Base-by-base conservation (phyloP, 768 basidiomycete genomes). In the Tephrocybe rancida region DNA sequence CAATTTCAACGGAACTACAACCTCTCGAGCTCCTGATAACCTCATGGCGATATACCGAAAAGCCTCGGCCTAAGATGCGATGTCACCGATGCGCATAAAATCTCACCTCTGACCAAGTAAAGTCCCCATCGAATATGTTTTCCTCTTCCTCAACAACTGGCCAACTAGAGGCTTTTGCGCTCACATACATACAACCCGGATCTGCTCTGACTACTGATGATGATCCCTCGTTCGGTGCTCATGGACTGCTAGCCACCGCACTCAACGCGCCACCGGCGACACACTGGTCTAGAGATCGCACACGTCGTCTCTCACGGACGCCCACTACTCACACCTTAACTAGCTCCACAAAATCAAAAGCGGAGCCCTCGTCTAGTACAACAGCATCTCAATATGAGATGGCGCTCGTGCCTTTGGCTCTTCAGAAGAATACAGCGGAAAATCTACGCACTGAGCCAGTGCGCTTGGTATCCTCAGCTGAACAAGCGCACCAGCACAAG, bases 241-340 rank as follows among this genome's bases (percentile, higher is more conserved):
- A 54, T 44, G 55, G 35, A 26, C 16, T 42, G 8, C 30, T 21
- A 18, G n/a, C 16, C 16, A 42, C 45, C 24, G 30, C 8, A 21
- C 39, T 57, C 13, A 37, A 60, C 32, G 6, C 48, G 6, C 16
- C 42, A 19, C 29, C 52, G 21, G 43, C 44, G 18, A 39, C 24
- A 24, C 46, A 55, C 30, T 47, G 41, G 14, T 56, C 56, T 7
- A 34, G 29, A 48, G 55, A 57, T 39, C 44, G 58, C n/a, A 37
- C 52, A 1, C 26, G 58, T 19, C 55, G 47, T 32, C 35, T 44
- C 3, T 59, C 52, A 16, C 48, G 50, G 26, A 41, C 48, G n/a
- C 35, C 48, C 2, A 48, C 42, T 10, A 35, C 45, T 29, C 22
- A 21, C 18, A 48, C 49, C 22, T 25, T 48, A 4, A 5, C 29